Evolutionary conservation across 192 early-diverging fungal species (phyloP), one percentile per base, ranked within the genome.

Genomic region (Powellomyces hirtus): DNA sequence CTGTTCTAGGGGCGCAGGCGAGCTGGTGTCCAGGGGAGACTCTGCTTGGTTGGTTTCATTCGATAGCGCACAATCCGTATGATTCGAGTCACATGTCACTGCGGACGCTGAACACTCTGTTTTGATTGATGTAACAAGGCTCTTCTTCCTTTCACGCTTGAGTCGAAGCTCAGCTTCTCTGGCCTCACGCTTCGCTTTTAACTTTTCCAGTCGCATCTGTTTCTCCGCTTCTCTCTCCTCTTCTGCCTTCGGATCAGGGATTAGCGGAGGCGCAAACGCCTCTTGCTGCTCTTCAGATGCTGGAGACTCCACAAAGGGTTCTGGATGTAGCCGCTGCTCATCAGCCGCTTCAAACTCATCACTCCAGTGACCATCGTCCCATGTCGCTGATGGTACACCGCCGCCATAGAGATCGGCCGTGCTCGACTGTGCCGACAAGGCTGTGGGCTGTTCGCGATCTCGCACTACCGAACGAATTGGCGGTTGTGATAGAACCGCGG

Each of bases 171-270:
- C 60, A 0, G 36, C 60, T 37, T 62, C 60, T 18, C 60, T 34
- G 16, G 60, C 60, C 30, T 62, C 60, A 5, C 60, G 60, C 40
- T 62, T 62, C 14, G 37, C 60, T 36, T 38, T 30, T 0, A 62
- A 37, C 60, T 42, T 30, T 29, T 62, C 60, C 16, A 26, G 35
- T 11, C 40, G 35, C 14, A 16, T 37, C n/a, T 37, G 60, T 10
- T 24, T 30, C 37, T 62, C 60, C 20, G 38, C 38, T 62, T 62
- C 60, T 18, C 46, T 18, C 35, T 62, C 60, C 30, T 62, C 37
- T 20, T 31, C 11, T 6, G 30, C 8, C n/a, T 8, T n/a, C 27
- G 36, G 31, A 37, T 37, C 36, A 8, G 31, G 36, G 8, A 35
- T 20, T 14, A 18, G 18, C 40, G 40, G 40, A 11, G 8, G 40